These are phyloP conservation scores for Aspergillus novofumigatus DNA, from an alignment of 2,329 filamentous ascomycete genomes.

Conservation along the genomic window DNA sequence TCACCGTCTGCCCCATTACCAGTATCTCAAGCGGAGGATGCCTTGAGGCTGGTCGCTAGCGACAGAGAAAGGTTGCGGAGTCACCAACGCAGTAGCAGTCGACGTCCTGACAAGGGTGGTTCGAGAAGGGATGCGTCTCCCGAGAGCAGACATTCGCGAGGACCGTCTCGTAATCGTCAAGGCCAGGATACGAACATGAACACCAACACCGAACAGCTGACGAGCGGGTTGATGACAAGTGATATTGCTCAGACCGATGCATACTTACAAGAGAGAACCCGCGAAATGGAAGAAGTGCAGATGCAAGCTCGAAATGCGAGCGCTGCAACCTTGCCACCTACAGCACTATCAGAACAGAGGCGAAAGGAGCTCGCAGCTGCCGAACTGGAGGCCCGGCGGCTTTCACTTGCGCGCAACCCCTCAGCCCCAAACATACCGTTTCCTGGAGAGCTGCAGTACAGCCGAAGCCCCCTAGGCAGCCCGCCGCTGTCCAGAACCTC, in stretches of 20 bases:
- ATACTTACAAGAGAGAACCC: constrained; percentile 5
- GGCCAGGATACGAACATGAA: constrained; percentile 20
- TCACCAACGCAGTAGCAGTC: constrained; percentile 50
- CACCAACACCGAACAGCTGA: constrained; percentile 5
- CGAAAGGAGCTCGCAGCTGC: constrained; percentile 74
- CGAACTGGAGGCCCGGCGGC: constrained; percentile 82
- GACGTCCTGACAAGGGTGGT: constrained; percentile 43
- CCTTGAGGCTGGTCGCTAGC: constrained; percentile 40
- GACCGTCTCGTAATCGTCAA: constrained; percentile 34
- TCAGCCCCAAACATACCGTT: constrained; percentile 76
- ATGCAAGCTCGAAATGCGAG: constrained; percentile 22
- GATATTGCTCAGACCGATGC: constrained; percentile 9
- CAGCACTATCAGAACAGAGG: constrained; percentile 56
- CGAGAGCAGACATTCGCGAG: constrained; percentile 37
- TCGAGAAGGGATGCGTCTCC: constrained; percentile 44
- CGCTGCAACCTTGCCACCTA: constrained; percentile 19
- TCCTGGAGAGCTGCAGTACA: constrained; percentile 52
- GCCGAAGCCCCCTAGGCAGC: constrained; percentile 44
- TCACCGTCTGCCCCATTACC: constrained; percentile 81
- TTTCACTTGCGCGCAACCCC: constrained; percentile 75
- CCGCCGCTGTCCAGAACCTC: constrained; percentile 34
- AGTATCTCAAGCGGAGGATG: constrained; percentile 66
- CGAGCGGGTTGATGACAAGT: constrained; percentile 7
- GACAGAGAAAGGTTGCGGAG: constrained; percentile 46
- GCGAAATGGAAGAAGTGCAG: constrained; percentile 5